phyloP scores from a whole-genome alignment of 192 early-diverging fungal genomes.

The Coemansia sp. region DNA sequence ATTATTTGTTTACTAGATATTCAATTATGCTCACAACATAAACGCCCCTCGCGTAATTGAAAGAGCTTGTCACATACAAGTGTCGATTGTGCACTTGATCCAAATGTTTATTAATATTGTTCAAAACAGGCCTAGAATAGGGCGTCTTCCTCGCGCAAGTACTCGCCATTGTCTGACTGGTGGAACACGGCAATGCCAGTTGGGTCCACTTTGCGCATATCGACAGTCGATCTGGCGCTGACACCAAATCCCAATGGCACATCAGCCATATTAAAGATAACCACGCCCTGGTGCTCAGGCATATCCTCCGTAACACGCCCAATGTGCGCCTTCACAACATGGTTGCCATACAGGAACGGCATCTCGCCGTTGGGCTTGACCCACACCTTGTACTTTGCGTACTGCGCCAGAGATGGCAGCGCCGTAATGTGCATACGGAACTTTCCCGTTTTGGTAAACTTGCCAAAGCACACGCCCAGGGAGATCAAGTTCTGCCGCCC shows the following conservation, averaged over 20 bases:
- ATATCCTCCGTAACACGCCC: constrained; percentile 98
- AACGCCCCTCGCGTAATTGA: background rate
- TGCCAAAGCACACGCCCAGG: constrained; percentile 97
- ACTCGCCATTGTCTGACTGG: constrained; percentile 98
- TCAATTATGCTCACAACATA: background rate
- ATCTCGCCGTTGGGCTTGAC: constrained; percentile 99
- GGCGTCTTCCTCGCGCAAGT: constrained; percentile 78
- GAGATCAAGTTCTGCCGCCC: constrained; percentile 86
- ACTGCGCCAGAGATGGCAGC: constrained; percentile 90
- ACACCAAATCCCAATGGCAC: constrained; percentile 96
- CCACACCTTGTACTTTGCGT: constrained; percentile 98
- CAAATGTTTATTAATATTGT: background rate
- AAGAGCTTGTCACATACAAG: background rate
- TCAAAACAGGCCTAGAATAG: constrained; percentile 57
- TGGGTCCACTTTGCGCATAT: constrained; percentile 90
- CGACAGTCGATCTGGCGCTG: constrained; percentile 89
- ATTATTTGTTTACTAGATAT: constrained; percentile 2
- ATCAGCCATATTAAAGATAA: constrained; percentile 93
- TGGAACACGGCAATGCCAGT: constrained; percentile 94
- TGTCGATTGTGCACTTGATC: background rate
- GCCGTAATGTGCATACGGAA: constrained; percentile 95
- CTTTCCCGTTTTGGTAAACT: constrained; percentile 97
- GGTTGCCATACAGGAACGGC: constrained; percentile 98
- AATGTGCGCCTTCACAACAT: constrained; percentile 95
- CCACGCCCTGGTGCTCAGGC: constrained; percentile 96